These are phyloP conservation scores for Parathielavia hyrcaniae DNA, from an alignment of 495 filamentous ascomycete species.

Conservation along the genomic window DNA sequence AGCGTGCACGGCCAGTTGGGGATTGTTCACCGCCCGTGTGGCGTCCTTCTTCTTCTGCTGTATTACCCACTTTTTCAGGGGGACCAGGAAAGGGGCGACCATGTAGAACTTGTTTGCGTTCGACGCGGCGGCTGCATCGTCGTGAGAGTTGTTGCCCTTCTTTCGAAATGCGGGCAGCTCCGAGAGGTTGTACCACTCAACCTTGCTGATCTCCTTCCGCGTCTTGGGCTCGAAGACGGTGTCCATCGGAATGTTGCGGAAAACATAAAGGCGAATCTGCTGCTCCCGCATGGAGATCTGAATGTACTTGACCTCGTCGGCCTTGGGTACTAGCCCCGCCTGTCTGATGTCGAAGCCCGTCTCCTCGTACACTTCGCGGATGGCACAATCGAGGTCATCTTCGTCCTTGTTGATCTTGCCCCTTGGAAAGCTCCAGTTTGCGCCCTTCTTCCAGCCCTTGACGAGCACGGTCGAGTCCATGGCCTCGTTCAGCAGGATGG, in stretches of 20 bases:
- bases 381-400: conserved; percentile 82
- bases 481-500: conserved; percentile 79
- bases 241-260: conserved; percentile 77
- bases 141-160: conserved; percentile 45
- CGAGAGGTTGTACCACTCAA: conserved; percentile 83
- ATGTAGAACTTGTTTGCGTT: conserved; percentile 91
- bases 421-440: conserved; percentile 92
- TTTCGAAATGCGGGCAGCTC: conserved; percentile 80
- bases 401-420: conserved; percentile 98
- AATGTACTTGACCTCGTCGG: conserved; percentile 66
- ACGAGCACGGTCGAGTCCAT: conserved; percentile 92
- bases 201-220: conserved; percentile 93
- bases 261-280: conserved; percentile 84
- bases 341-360: conserved; percentile 77
- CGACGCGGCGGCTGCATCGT: conserved; percentile 45
- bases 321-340: conserved; percentile 64
- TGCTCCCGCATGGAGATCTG: conserved; percentile 87
- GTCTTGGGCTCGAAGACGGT: conserved; percentile 83
- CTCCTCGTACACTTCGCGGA: conserved; percentile 92
- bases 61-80: conserved; percentile 83
- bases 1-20: conserved; percentile 27
- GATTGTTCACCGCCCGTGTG: conserved; percentile 28
- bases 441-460: conserved; percentile 94
- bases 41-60: conserved; percentile 67
- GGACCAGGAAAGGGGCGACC: conserved; percentile 87